Conservation (phyloP, 2,329 filamentous ascomycete genomes). For the Aspergillus udagawae region DNA sequence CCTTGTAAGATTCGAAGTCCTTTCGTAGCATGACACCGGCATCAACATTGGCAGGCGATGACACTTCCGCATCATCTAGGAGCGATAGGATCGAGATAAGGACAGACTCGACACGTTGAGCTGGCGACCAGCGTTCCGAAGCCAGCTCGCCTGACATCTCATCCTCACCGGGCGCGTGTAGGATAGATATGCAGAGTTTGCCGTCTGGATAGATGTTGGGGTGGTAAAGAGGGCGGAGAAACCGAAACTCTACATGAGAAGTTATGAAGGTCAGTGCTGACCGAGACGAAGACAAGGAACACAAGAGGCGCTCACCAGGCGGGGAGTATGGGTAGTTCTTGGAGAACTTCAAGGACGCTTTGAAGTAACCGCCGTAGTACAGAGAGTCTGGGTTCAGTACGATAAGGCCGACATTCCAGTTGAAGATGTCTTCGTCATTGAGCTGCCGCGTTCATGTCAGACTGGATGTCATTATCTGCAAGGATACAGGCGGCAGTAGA, state of each 20-base stretch:
- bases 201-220: constrained; percentile 93
- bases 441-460: constrained; percentile 47
- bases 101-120: constrained; percentile 91
- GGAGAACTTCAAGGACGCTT: constrained; percentile 81
- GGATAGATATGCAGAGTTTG: constrained; percentile 91
- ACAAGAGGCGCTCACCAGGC: constrained; percentile 50
- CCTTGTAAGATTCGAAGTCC: constrained; percentile 64
- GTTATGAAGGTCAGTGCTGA: not conserved
- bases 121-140: constrained; percentile 88
- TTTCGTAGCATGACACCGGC: constrained; percentile 83
- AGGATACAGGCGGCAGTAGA: not conserved
- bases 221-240: constrained; percentile 75
- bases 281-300: not conserved
- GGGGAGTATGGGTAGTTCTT: constrained; percentile 85
- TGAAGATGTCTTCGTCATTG: constrained; percentile 76
- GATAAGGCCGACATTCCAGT: constrained; percentile 84
- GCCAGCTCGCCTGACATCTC: constrained; percentile 86
- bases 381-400: constrained; percentile 88
- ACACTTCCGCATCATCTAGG: constrained; percentile 89
- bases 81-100: constrained; percentile 88
- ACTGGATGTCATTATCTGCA: not conserved
- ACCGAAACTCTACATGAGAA: constrained; percentile 65
- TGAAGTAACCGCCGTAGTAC: constrained; percentile 92
- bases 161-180: constrained; percentile 88
- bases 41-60: constrained; percentile 91